Conservation (phyloP, 495 filamentous ascomycete species). For the Cladorrhinum samala region DNA sequence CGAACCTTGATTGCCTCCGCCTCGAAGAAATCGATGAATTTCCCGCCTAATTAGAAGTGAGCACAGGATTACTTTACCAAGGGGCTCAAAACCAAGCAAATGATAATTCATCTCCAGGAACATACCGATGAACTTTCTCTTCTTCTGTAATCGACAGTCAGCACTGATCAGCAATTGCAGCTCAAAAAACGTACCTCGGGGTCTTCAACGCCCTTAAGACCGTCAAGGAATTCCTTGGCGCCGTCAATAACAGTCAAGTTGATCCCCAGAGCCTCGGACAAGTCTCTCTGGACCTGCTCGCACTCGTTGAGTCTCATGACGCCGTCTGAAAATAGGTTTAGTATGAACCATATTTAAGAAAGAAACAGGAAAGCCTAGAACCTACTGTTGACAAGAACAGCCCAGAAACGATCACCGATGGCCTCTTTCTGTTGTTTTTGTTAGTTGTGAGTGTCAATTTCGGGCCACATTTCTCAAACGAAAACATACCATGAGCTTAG, state of each 20-base stretch:
- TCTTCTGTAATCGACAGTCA: constrained; percentile 41
- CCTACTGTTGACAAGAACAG: constrained; percentile 71
- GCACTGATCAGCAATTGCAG: not conserved
- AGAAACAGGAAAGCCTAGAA: not conserved
- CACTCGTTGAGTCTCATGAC: constrained; percentile 85
- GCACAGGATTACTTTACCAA: not conserved
- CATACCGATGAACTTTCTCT: constrained; percentile 80
- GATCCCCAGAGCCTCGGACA: constrained; percentile 74
- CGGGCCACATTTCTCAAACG: not conserved
- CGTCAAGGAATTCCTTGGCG: constrained; percentile 61
- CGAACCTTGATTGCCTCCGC: constrained; percentile 57
- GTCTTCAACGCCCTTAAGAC: constrained; percentile 68
- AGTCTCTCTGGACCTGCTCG: constrained; percentile 65
- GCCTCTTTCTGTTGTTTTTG: constrained; percentile 29
- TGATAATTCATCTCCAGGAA: not conserved
- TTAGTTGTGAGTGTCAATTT: constrained; percentile 10
- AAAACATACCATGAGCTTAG: constrained; percentile 61
- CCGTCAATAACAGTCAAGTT: constrained; percentile 87
- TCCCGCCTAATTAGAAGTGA: constrained; percentile 15
- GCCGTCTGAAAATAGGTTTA: constrained; percentile 48
- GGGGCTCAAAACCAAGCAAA: not conserved
- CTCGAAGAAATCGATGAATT: constrained; percentile 84
- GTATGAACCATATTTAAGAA: too few relatives aligned
- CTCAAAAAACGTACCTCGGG: constrained; percentile 49
- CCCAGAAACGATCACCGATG: constrained; percentile 85